These are phyloP conservation scores for Meyerozyma carpophila DNA, from an alignment of 1,139 yeast genomes.

Conservation along the genomic window DNA sequence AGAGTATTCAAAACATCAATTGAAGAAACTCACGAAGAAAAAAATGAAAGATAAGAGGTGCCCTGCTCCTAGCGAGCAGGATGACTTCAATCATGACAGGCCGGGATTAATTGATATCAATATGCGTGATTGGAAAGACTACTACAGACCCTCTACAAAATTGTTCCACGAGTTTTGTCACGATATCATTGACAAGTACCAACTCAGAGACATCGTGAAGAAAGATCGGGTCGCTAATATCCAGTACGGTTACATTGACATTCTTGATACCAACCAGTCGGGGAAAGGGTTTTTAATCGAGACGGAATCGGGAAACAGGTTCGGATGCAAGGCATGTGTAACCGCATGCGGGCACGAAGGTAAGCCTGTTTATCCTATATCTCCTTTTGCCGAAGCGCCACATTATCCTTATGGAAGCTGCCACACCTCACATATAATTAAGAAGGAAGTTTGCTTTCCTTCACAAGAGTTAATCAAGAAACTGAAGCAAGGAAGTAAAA, in stretches of 20 bases:
- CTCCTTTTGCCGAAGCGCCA: conserved; percentile 17
- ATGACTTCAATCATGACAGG: conserved; percentile 17
- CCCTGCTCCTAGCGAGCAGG: conserved; percentile 9
- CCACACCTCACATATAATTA: conserved; percentile 40
- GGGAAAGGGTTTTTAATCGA: conserved; percentile 28
- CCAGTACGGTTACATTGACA: conserved; percentile 22
- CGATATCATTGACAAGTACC: conserved; percentile 29
- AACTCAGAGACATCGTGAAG: conserved; percentile 22
- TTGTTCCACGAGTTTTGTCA: conserved; percentile 37
- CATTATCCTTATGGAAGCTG: conserved; percentile 29
- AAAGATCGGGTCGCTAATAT: conserved; percentile 31
- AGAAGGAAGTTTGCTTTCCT: conserved; percentile 19
- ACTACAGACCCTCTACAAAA: conserved; percentile 39
- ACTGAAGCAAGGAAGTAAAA: conserved; percentile 10
- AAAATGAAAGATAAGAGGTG: conserved; percentile 7
- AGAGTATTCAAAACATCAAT: conserved; percentile 41
- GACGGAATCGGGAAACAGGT: conserved; percentile 21
- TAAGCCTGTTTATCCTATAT: conserved; percentile 28
- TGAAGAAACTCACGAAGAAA: conserved; percentile 25
- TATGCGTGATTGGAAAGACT: conserved; percentile 44
- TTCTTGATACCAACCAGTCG: conserved; percentile 16
- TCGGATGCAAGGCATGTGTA: conserved; percentile 33
- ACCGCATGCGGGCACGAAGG: conserved; percentile 42
- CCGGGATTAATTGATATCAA: conserved; percentile 36
- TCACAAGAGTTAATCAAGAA: conserved; percentile 13